phyloP scores from a whole-genome alignment of 192 early-diverging fungal species.

The Funneliformis mosseae region DNA sequence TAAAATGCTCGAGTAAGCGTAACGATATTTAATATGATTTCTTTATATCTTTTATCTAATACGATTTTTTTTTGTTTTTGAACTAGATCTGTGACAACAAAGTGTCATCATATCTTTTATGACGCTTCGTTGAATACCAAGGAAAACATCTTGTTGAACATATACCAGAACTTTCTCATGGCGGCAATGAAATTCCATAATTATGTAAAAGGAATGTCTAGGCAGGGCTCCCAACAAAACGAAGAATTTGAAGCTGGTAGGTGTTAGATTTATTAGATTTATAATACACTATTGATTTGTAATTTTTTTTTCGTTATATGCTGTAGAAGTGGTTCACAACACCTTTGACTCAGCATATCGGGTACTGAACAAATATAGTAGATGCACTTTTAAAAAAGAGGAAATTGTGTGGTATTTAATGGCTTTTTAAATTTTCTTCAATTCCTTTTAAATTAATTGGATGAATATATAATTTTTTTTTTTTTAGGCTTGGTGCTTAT shows the following conservation, averaged over 20 bases:
- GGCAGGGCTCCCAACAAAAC: not conserved
- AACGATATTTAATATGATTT: not conserved
- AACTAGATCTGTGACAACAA: constrained; percentile 59
- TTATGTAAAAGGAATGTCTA: not conserved
- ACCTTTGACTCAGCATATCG: not conserved
- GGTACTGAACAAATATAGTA: not conserved
- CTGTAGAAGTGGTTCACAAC: not conserved
- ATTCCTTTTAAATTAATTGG: not conserved
- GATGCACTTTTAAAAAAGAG: not conserved
- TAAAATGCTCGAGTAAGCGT: constrained; percentile 14
- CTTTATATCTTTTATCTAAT: not conserved
- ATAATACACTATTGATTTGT: no score
- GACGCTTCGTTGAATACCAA: constrained; percentile 64
- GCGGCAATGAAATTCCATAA: constrained; percentile 63
- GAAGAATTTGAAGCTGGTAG: not conserved
- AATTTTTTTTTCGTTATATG: not conserved
- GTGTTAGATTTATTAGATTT: not conserved
- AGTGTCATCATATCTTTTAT: constrained; percentile 65
- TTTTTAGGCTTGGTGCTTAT: not conserved
- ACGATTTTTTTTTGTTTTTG: not conserved
- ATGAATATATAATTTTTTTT: not conserved
- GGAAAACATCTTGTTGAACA: constrained; percentile 67
- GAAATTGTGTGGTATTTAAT: not conserved
- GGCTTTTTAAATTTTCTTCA: not conserved
- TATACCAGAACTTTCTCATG: constrained; percentile 76